phyloP scores from a whole-genome alignment of 1,284 basidiomycete genomes.

The Irpex lacteus region DNA sequence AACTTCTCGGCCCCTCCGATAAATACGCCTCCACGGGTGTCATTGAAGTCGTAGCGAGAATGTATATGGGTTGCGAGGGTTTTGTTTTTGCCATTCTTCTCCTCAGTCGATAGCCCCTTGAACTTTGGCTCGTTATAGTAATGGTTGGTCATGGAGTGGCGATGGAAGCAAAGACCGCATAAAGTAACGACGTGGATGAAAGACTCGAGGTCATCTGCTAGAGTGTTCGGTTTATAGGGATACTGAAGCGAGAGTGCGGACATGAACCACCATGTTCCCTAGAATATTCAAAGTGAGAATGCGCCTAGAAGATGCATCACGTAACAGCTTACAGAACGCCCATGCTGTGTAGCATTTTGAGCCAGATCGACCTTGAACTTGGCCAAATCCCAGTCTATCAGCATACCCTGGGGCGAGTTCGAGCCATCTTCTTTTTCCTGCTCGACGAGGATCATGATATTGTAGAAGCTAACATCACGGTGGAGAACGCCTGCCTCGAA shows the following conservation, averaged over 20 bases:
- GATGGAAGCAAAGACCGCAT: neutral
- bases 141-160: neutral
- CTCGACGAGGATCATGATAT: neutral
- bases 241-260: neutral
- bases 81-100: neutral
- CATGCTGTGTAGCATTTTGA: neutral
- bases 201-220: neutral
- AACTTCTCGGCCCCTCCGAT: neutral
- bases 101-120: neutral
- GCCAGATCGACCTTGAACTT: neutral
- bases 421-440: neutral
- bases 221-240: neutral
- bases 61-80: too few species aligned
- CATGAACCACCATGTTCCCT: neutral
- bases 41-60: neutral
- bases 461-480: constrained; percentile 4
- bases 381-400: neutral
- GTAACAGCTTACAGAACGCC: neutral
- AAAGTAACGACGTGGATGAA: neutral
- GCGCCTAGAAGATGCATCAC: neutral
- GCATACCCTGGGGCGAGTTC: neutral
- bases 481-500: constrained; percentile 1
- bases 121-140: neutral
- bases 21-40: neutral
- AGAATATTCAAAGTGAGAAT: neutral